These are phyloP conservation scores for Platanthera guangdongensis DNA, from an alignment of 106 monocot species.

Conservation along the genomic window DNA sequence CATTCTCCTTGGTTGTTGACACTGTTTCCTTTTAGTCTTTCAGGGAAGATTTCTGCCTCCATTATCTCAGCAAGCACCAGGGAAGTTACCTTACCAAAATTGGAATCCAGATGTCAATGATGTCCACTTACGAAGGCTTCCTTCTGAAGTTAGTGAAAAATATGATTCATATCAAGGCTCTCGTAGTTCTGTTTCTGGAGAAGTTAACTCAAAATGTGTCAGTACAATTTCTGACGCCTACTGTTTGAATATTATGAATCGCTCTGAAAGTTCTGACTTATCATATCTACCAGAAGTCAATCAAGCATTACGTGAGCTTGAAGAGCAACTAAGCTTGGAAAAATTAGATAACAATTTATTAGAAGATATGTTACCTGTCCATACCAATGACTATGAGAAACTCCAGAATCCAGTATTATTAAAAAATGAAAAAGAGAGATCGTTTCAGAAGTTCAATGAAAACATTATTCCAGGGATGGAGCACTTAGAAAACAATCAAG, in stretches of 20 bases:
- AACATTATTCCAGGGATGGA: background rate
- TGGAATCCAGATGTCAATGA: background rate
- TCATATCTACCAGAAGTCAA: background rate
- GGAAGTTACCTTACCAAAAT: background rate
- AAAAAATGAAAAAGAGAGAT: background rate
- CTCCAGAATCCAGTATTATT: background rate
- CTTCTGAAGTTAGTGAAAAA: background rate
- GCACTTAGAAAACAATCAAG: background rate
- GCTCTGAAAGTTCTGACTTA: constrained; percentile 5
- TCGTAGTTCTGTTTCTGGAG: constrained; percentile 6
- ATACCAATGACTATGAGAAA: background rate
- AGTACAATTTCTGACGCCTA: background rate
- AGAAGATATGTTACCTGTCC: background rate
- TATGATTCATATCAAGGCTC: constrained; percentile 4
- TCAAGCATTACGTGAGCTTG: constrained; percentile 6
- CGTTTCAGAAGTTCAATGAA: background rate
- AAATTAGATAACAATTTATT: constrained; percentile 2
- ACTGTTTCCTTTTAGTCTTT: background rate
- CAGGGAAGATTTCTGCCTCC: constrained; percentile 8
- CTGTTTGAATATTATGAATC: background rate
- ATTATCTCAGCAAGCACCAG: background rate
- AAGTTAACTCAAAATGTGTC: constrained; percentile 6
- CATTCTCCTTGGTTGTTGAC: background rate
- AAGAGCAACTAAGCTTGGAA: constrained; percentile 8
- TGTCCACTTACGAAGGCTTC: background rate